Base-by-base conservation (phyloP, 2,329 filamentous ascomycete species). In the Xylaria sp. region DNA sequence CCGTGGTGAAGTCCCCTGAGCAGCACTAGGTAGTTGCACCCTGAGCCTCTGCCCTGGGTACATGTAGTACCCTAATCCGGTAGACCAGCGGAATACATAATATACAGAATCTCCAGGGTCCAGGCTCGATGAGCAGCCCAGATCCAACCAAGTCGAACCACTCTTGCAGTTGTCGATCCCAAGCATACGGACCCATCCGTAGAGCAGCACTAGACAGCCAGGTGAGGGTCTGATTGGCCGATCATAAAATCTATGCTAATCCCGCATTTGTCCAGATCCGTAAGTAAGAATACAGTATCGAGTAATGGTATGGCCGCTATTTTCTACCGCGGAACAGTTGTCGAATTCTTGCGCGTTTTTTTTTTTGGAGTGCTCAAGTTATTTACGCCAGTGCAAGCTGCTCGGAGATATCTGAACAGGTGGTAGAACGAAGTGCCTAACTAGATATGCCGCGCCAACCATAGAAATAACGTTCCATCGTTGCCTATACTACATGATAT, bases 141-240 rank as follows among this genome's bases (percentile, higher is more conserved):
- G 63, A 65, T 65, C 63, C 36, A 53, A 13, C 53, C 53, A 17
- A 59, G 62, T 59, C 62, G 62, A 64, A 64, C 62, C 62, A 64
- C 56, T 58, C 42, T 48, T 58, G 54, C 61, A 58, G 61, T 15
- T 20, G 46, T 58, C 59, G 58, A 62, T 66, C 62, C 44, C 31
- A 61, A 59, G 33, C 28, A 40, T 59, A 59, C 63, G 63, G 66
- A 48, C 15, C 58, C 31, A 42, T 46, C 28, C 61, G 36, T 10
- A 49, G 40, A 23, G n/a, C 28, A 17, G 13, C 4, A 6, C 54
- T 20, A 20, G 7, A 31, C 17, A 64, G 38, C 38, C 17, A 64
- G 38, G 17, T 42, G 23, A 17, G 23, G 38, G 36, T 40, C 26
- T 59, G 60, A 64, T 64, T 59, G 60, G 56, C 36, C 36, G 42